Percentiles rank a stretch among this genome's conserved stretches.
Evolutionary conservation across 495 filamentous ascomycete species (phyloP).

Genomic region (Elaphomyces granulatus): DNA sequence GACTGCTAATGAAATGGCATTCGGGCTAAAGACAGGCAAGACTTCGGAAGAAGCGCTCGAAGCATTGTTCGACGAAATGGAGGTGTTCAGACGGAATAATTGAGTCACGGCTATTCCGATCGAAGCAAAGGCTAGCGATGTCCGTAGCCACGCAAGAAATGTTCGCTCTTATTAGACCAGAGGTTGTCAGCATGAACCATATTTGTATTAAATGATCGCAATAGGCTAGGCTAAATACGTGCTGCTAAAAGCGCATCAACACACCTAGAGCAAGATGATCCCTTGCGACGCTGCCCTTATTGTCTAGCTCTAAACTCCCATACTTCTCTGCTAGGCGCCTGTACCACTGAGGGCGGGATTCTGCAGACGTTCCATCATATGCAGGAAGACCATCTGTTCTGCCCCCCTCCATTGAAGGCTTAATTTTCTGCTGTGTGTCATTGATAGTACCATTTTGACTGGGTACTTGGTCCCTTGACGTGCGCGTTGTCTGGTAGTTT

Average conservation of each 20-base stretch:
- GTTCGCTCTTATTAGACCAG: too few relatives aligned
- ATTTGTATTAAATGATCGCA: too few relatives aligned
- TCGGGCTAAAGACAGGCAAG: not conserved
- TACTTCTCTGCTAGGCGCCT: conserved; percentile 46
- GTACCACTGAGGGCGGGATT: conserved; percentile 33
- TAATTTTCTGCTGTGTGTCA: conserved; percentile 2
- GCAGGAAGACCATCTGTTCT: too few relatives aligned
- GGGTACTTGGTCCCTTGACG: conserved; percentile 9
- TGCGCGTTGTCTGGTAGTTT: conserved; percentile 25
- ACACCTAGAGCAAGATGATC: conserved; percentile 90
- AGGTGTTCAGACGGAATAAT: conserved; percentile 81
- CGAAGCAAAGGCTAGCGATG: conserved; percentile 86
- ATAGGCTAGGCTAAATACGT: not conserved
- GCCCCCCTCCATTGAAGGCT: too few relatives aligned
- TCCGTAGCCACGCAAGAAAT: conserved; percentile 93
- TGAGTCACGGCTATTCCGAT: conserved; percentile 96
- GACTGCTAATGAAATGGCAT: conserved; percentile 3
- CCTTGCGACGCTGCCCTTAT: conserved; percentile 88
- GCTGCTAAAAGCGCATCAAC: conserved; percentile 9
- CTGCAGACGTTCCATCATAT: too few relatives aligned
- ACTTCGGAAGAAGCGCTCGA: conserved; percentile 2
- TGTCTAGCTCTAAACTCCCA: conserved; percentile 80
- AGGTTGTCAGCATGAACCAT: too few relatives aligned
- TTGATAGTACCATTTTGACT: conserved; percentile 4
- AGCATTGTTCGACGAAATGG: conserved; percentile 22